Percentiles rank a stretch among this genome's conserved stretches.
Conservation (phyloP, 768 basidiomycete species). For the Suillus paluster region DNA sequence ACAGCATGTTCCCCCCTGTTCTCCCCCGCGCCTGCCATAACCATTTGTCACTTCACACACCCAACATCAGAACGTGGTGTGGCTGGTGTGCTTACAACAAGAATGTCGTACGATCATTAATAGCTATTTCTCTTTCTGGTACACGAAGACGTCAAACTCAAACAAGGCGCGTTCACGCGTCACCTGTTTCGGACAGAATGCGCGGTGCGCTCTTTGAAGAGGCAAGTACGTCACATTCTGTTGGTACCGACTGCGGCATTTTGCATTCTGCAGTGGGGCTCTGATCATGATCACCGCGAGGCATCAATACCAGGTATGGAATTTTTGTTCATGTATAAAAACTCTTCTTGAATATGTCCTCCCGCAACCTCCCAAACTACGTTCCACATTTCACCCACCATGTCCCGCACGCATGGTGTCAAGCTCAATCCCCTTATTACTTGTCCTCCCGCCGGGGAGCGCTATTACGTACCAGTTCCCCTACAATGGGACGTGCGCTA, state of each 20-base stretch:
- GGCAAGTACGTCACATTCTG: conserved; percentile 19
- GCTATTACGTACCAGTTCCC: conserved; percentile 17
- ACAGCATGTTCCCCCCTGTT: conserved; percentile 25
- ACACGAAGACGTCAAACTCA: not conserved
- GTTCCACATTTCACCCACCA: conserved; percentile 11
- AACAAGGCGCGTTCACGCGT: not conserved
- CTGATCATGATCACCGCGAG: not conserved
- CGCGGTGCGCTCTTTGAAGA: conserved; percentile 8
- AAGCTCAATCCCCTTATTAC: conserved; percentile 23
- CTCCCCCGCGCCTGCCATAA: conserved; percentile 6
- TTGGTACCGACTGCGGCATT: conserved; percentile 14
- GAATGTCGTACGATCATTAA: not conserved
- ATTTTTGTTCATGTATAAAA: conserved; percentile 20
- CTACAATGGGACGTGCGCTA: conserved; percentile 57
- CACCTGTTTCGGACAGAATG: not conserved
- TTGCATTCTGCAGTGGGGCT: conserved; percentile 2
- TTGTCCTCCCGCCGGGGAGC: conserved; percentile 16
- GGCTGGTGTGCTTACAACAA: conserved; percentile 15
- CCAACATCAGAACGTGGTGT: conserved; percentile 7
- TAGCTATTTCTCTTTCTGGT: conserved; percentile 12
- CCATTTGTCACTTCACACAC: conserved; percentile 8
- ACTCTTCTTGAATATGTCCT: too few species aligned
- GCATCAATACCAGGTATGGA: conserved; percentile 1
- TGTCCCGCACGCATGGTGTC: conserved; percentile 20
- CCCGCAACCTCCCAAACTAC: not conserved